phyloP scores from a whole-genome alignment of 73 alveolate genomes.

The Tetrahymena borealis region DNA sequence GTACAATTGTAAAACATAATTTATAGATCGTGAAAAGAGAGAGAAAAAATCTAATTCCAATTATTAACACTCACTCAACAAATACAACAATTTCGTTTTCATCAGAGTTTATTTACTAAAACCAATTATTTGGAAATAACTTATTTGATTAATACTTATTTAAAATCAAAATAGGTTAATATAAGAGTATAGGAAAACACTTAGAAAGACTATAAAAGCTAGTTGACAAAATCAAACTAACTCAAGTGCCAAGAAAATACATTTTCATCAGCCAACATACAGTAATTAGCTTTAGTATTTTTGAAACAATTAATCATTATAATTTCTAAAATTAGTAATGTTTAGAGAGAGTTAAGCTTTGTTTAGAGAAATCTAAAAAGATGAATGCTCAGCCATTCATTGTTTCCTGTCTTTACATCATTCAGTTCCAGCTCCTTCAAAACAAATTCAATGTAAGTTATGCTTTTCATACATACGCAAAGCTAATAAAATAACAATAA shows the following conservation, averaged over 20 bases:
- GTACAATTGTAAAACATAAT: too few relatives aligned
- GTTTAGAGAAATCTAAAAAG: neutral
- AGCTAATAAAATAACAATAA: neutral
- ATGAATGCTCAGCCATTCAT: neutral
- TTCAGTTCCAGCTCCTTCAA: neutral
- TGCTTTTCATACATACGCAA: neutral
- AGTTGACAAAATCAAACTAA: neutral
- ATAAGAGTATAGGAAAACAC: neutral
- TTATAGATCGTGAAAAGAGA: too few relatives aligned
- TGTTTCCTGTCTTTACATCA: neutral
- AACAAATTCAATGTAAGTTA: neutral
- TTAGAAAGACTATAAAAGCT: neutral
- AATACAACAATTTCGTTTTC: too few relatives aligned
- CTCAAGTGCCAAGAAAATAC: neutral
- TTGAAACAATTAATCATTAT: too few relatives aligned
- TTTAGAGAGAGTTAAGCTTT: neutral
- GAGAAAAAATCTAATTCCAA: too few relatives aligned
- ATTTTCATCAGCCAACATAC: neutral
- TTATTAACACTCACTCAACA: too few relatives aligned
- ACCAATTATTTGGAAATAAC: too few relatives aligned
- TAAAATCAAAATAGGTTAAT: too few relatives aligned
- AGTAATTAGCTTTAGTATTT: neutral
- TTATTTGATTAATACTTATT: too few relatives aligned
- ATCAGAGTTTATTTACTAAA: too few relatives aligned
- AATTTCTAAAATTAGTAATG: neutral